Evolutionary conservation across 768 basidiomycete genomes (phyloP).

Genomic region (Mycena capillaripes): DNA sequence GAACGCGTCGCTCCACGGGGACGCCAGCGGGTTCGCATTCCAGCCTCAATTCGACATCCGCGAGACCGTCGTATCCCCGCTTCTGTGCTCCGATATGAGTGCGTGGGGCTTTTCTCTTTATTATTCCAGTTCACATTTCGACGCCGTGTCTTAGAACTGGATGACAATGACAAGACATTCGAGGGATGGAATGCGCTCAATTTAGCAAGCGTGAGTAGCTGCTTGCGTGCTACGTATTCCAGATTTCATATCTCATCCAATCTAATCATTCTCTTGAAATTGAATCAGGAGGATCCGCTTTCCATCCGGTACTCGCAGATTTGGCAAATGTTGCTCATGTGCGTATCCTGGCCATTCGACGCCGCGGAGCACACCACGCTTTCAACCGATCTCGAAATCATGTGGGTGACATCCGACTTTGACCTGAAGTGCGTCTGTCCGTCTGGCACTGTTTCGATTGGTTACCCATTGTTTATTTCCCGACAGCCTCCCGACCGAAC

Average conservation of each 20-base stretch:
- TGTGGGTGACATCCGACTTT: constrained; percentile 32
- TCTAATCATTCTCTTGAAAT: not conserved
- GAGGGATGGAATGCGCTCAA: not conserved
- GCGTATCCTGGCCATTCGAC: constrained; percentile 12
- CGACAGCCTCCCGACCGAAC: constrained; percentile 14
- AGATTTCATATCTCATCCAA: no score
- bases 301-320: constrained; percentile 7
- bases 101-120: not conserved
- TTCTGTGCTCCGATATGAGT: constrained; percentile 29
- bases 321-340: constrained; percentile 16
- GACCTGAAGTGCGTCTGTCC: constrained; percentile 25
- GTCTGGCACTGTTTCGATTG: not conserved
- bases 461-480: not conserved
- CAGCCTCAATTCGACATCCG: constrained; percentile 1
- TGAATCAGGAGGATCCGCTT: not conserved
- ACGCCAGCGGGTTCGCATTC: constrained; percentile 20
- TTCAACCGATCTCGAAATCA: not conserved
- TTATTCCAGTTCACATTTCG: not conserved
- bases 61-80: constrained; percentile 7
- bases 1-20: constrained; percentile 9
- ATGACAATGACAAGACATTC: not conserved
- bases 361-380: not conserved
- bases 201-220: not conserved
- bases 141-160: not conserved
- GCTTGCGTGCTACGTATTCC: not conserved